Conservation (phyloP, 2,329 filamentous ascomycete species). For the Daldinia eschscholtzii region DNA sequence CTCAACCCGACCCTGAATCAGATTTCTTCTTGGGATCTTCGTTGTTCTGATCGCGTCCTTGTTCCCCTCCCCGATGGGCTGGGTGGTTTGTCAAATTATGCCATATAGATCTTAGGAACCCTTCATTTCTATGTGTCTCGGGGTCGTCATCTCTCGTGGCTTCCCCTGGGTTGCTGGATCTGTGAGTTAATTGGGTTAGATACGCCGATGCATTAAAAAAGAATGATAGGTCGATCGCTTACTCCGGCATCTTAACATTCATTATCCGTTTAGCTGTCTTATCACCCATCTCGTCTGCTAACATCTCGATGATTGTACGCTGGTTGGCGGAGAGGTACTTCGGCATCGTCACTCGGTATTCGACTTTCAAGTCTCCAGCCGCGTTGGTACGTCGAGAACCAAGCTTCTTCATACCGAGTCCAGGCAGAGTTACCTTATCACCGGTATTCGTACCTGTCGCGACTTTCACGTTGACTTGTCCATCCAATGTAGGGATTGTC, state of each 20-base stretch:
- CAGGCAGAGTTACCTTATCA: conserved; percentile 87
- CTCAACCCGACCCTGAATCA: conserved; percentile 47
- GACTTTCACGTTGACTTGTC: conserved; percentile 90
- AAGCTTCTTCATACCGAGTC: conserved; percentile 95
- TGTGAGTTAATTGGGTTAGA: conserved; percentile 36
- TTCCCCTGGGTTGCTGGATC: conserved; percentile 22
- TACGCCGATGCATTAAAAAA: not conserved
- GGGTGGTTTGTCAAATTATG: conserved; percentile 87
- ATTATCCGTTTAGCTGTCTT: conserved; percentile 92
- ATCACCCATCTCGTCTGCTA: conserved; percentile 96
- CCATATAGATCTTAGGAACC: conserved; percentile 94
- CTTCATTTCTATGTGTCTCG: conserved; percentile 79
- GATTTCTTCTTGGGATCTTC: conserved; percentile 49
- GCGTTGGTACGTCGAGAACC: conserved; percentile 70
- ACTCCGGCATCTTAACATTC: conserved; percentile 75
- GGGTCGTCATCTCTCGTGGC: conserved; percentile 54
- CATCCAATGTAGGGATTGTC: conserved; percentile 88
- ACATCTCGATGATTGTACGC: conserved; percentile 91
- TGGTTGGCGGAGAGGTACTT: conserved; percentile 94
- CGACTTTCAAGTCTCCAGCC: conserved; percentile 87
- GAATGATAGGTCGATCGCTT: conserved; percentile 51
- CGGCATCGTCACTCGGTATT: conserved; percentile 95
- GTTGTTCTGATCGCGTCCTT: conserved; percentile 45
- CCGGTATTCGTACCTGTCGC: conserved; percentile 92
- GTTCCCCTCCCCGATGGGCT: conserved; percentile 60